Base-by-base conservation (phyloP, 768 basidiomycete species). In the Pulveroboletus ravenelii region DNA sequence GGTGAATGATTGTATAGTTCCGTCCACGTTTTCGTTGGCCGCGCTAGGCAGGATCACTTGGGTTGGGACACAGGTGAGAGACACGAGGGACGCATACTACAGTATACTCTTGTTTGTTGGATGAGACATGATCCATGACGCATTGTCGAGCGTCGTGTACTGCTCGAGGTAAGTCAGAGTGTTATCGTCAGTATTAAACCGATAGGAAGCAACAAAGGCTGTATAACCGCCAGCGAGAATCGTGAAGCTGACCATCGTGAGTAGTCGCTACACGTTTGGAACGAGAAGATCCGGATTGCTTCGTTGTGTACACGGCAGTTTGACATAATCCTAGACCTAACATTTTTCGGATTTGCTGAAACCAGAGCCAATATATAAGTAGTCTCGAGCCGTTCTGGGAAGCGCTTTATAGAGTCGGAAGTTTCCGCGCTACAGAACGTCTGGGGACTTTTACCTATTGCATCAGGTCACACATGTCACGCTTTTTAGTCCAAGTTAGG, bases 201-300 rank as follows among this genome's bases (percentile, higher is more conserved):
- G 59, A 64, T 85, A 86, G 0, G 81, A 77, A 2, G 80, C 80
- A 47, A 87, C 72, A 57, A 81, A 83, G 51, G 78, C 66, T 20
- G 70, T 65, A 60, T 79, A 86, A 14, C 84, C 84, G 31, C 85
- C 84, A 29, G 85, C 85, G 32, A 87, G 73, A 53, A 88, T 82
- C 5, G 74, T 83, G 60, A 83, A 80, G 48, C 79, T 74, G 57
- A 86, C 84, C 85, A 86, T 87, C 39, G 50, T 17, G n/a, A n/a
- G n/a, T n/a, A n/a, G n/a, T n/a, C n/a, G n/a, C 13, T 36, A n/a
- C n/a, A 39, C 14, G 31, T 39, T 43, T 3, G 23, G 29, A 25
- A 50, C 14, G 43, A 17, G 27, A 18, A 4, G 6, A 1, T 7
- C 13, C 6, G 3, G 9, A 27, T n/a, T 10, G 14, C 5, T 15